Conservation (phyloP, 768 basidiomycete genomes). For the Russula emetica region DNA sequence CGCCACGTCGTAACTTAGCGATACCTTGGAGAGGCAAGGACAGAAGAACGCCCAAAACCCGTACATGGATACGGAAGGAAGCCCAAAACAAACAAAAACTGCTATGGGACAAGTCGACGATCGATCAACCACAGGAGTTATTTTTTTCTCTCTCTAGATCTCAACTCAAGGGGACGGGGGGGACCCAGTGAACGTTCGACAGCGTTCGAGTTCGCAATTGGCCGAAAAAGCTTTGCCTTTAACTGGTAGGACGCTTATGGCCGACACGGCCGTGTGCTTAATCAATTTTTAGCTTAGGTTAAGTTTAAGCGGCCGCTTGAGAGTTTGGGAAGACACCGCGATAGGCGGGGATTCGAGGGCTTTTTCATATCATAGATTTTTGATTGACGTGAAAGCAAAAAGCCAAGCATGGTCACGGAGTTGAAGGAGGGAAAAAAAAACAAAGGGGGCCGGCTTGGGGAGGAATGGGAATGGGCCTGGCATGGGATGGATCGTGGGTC, state of each 20-base stretch:
- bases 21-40: background rate
- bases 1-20: background rate
- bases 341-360: slow-evolving; percentile 10
- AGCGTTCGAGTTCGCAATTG: background rate
- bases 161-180: too few species aligned
- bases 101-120: background rate
- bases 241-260: slow-evolving; percentile 6
- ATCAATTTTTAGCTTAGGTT: slow-evolving; percentile 23
- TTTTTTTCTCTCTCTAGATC: background rate
- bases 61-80: background rate
- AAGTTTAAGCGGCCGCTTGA: slow-evolving; percentile 18
- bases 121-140: background rate
- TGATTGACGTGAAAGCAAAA: background rate
- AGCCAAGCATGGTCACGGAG: slow-evolving; percentile 10
- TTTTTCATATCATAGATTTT: background rate
- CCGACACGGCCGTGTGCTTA: slow-evolving; percentile 12
- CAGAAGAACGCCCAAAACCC: background rate
- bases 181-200: background rate
- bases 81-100: slow-evolving; percentile 12
- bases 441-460: too few species aligned
- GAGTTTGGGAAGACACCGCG: slow-evolving; percentile 15
- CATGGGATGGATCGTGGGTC: too few species aligned
- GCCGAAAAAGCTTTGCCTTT: background rate
- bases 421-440: background rate
- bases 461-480: too few species aligned